phyloP scores from a whole-genome alignment of 2,329 filamentous ascomycete species.

The Neoarthrinium moseri region DNA sequence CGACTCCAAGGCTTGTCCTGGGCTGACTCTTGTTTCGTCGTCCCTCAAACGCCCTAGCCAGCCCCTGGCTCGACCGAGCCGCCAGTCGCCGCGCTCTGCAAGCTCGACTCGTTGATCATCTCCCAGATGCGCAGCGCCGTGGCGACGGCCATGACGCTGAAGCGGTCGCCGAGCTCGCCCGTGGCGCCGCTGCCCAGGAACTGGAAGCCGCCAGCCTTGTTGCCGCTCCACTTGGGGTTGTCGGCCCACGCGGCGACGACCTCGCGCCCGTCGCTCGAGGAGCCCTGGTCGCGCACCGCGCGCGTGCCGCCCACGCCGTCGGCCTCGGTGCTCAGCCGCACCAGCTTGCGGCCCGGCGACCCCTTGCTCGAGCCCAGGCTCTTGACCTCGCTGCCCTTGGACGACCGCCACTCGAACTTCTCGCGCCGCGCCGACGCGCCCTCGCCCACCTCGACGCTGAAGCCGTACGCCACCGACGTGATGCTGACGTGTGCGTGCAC shows the following conservation, averaged over 20 bases:
- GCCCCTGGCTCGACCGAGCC: too few species aligned
- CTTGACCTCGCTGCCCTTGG: conserved; percentile 31
- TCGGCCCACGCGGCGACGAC: conserved; percentile 39
- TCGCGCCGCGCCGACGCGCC: conserved; percentile 22
- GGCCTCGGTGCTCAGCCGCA: conserved; percentile 27
- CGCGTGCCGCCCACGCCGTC: conserved; percentile 12
- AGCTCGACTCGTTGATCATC: conserved; percentile 5
- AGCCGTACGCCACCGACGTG: conserved; percentile 24
- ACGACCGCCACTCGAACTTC: conserved; percentile 42
- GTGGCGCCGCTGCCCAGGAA: conserved; percentile 38
- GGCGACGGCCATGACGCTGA: conserved; percentile 40
- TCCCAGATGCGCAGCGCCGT: conserved; percentile 34
- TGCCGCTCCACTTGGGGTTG: conserved; percentile 24
- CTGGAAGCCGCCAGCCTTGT: conserved; percentile 24
- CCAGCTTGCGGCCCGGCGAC: conserved; percentile 39
- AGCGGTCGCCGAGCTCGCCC: conserved; percentile 39
- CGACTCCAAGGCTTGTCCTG: too few species aligned
- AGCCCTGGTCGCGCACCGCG: conserved; percentile 16
- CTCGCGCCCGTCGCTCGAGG: conserved; percentile 35
- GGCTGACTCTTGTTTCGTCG: too few species aligned
- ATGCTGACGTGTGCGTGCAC: not conserved
- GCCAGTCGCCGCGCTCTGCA: conserved; percentile 3
- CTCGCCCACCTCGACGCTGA: conserved; percentile 30
- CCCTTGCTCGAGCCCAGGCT: conserved; percentile 22
- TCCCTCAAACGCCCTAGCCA: too few species aligned